Base-by-base conservation (phyloP, 2,329 filamentous ascomycete species). In the Alternaria tenuissima region DNA sequence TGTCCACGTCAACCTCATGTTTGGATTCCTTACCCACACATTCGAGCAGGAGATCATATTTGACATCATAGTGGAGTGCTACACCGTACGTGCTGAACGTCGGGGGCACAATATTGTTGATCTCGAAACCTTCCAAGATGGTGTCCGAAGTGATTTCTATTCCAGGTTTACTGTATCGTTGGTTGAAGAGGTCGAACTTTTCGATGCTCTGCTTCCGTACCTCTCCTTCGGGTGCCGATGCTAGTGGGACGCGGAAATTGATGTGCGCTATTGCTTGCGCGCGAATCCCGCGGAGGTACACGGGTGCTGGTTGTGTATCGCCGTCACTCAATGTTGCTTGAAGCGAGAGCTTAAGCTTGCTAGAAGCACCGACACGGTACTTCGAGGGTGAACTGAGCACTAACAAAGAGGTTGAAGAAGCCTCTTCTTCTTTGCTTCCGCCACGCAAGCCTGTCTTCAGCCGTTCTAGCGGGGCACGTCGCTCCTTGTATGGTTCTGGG, bases 241-340 rank as follows among this genome's bases (percentile, higher is more conserved):
- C 55, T 14, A 61, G 34, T 20, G 62, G 67, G 4, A 70, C 57
- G n/a, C 67, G 68, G 28, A 62, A 64, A 34, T 32, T 36, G 34
- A 69, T 64, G 34, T 57, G 58, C 3, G 64, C 62, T 2, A 54
- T 54, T 11, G 64, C 65, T 47, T 63, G 63, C 9, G 64, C 68
- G 28, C 64, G 61, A 32, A 72, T 66, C 32, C 68, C 63, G n/a
- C 64, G 69, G 18, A 71, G 67, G 38, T 52, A 58, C 16, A 71
- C 51, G 5, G 64, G 57, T 14, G 65, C 58, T 26, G 65, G 63
- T 5, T 42, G 57, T 7, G 38, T 30, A 3, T 54, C 28, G 11
- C 49, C 53, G 1, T 61, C 52, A 22, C 52, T 63, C 11, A 64
- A 44, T 0, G 48, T 60, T 14, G 61, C 60, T 28, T 66, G 63